Evolutionary conservation across 2,329 filamentous ascomycete genomes (phyloP), one percentile per base, ranked within the genome.

Genomic region (Chalaropsis ovoidea): DNA sequence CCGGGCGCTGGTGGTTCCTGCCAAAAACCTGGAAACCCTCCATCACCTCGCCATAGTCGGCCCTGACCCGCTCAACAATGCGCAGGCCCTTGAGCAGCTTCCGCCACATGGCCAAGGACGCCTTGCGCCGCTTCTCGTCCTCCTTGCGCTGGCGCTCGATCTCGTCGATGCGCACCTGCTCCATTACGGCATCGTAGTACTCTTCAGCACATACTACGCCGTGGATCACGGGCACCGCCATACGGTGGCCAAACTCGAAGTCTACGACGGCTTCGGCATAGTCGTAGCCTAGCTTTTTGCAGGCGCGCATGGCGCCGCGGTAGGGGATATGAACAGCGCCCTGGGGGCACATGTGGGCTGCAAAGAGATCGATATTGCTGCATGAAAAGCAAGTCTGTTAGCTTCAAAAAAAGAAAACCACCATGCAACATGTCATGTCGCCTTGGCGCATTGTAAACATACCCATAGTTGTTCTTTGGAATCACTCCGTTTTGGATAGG

Each of bases 161-260:
- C 69, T 90, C 88, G 68, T 94, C 88, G 65, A 86, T 86, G 47
- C 85, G 82, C 77, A 95, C 88, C 68, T 92, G 88, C 71, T 90
- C 87, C 73, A 89, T 84, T 0, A 96, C 81, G 42, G 82, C 73
- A 17, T 86, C 84, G 68, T 89, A 83, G 69, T 96, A 82, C 74
- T 95, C 92, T 68, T 85, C 82, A 0, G 93, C 90, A 1, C 96
- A 83, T 0, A 99, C 91, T 0, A 96, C 90, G 0, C 93, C 94
- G 64, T 89, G 87, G 35, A 97, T 88, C 0, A 96, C 85, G 0
- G 94, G 94, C 0, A 97, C 90, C 4, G 94, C 94, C 81, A 94
- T 92, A 68, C 94, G 88, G 70, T 94, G 87, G 0, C 93, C 93
- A 73, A 97, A 99, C 72, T 99, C 94, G 73, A 99, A 99, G 1